Conservation (phyloP, 1,284 basidiomycete species). For the Boletus sp. region DNA sequence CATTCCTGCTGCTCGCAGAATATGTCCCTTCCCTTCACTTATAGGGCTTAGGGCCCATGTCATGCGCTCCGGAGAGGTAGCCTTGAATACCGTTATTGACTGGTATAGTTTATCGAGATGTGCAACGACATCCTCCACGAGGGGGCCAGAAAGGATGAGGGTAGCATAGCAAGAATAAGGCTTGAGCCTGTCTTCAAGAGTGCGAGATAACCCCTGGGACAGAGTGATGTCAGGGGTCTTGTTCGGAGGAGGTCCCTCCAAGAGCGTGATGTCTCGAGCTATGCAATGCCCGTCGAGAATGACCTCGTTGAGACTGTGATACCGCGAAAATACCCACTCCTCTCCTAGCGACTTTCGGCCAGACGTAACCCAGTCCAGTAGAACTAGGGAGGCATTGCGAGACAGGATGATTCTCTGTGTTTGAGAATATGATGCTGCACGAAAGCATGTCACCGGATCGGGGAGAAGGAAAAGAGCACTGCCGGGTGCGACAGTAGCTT, state of each 20-base stretch:
- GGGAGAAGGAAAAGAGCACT: constrained; percentile 79
- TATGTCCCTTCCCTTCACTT: constrained; percentile 39
- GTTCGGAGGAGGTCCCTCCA: constrained; percentile 47
- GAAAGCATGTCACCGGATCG: constrained; percentile 90
- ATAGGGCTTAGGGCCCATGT: constrained; percentile 76
- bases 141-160: constrained; percentile 69
- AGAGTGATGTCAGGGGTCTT: constrained; percentile 19
- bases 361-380: constrained; percentile 91
- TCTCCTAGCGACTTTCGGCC: constrained; percentile 79
- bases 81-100: constrained; percentile 59
- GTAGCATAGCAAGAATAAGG: constrained; percentile 87
- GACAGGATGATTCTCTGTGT: constrained; percentile 70
- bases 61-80: constrained; percentile 47
- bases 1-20: constrained; percentile 70
- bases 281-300: constrained; percentile 59
- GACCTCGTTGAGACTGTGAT: constrained; percentile 85
- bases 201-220: constrained; percentile 33
- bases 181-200: constrained; percentile 57
- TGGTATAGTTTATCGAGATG: constrained; percentile 50
- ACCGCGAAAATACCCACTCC: constrained; percentile 84
- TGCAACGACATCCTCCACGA: constrained; percentile 42
- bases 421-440: constrained; percentile 78
- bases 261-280: constrained; percentile 72
- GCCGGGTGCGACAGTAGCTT: constrained; percentile 48
- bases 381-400: constrained; percentile 55